phyloP scores from a whole-genome alignment of 208 protist species.

The Trypanosoma mega region DNA sequence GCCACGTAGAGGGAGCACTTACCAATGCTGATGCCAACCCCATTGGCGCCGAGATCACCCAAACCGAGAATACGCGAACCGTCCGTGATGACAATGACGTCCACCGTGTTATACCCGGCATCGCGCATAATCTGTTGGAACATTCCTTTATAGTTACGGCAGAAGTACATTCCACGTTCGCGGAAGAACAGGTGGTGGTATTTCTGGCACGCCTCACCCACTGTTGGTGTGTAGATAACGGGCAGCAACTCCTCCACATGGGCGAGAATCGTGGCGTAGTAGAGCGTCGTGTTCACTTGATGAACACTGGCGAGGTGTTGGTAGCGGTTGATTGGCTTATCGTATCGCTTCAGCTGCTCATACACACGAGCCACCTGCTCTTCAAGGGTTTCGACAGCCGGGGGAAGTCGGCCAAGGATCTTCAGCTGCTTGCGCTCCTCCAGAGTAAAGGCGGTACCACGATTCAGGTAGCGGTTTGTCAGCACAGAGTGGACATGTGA shows the following conservation, averaged over 20 bases:
- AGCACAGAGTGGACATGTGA: conserved; percentile 37
- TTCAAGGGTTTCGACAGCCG: conserved; percentile 75
- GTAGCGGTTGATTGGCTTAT: conserved; percentile 88
- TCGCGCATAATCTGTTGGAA: conserved; percentile 84
- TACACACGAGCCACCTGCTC: conserved; percentile 73
- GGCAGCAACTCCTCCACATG: conserved; percentile 76
- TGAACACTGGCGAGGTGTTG: conserved; percentile 66
- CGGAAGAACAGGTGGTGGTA: conserved; percentile 82
- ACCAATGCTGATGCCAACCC: conserved; percentile 95
- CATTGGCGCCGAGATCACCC: conserved; percentile 93
- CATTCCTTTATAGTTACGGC: conserved; percentile 66
- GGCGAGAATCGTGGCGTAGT: conserved; percentile 71
- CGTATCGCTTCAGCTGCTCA: conserved; percentile 62
- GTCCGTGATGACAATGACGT: conserved; percentile 97
- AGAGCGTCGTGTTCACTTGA: conserved; percentile 74
- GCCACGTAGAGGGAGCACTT: conserved; percentile 94
- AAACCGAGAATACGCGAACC: conserved; percentile 95
- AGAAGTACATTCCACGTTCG: conserved; percentile 91
- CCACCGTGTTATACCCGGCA: conserved; percentile 61
- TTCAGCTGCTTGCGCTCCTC: conserved; percentile 70
- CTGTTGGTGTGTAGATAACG: conserved; percentile 90
- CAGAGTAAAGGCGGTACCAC: conserved; percentile 77
- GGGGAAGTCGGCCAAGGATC: conserved; percentile 63
- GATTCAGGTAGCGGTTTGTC: conserved; percentile 78
- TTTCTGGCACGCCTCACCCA: conserved; percentile 92